phyloP scores from a whole-genome alignment of 148 eudicot genomes.

The Rhododendron henanense region DNA sequence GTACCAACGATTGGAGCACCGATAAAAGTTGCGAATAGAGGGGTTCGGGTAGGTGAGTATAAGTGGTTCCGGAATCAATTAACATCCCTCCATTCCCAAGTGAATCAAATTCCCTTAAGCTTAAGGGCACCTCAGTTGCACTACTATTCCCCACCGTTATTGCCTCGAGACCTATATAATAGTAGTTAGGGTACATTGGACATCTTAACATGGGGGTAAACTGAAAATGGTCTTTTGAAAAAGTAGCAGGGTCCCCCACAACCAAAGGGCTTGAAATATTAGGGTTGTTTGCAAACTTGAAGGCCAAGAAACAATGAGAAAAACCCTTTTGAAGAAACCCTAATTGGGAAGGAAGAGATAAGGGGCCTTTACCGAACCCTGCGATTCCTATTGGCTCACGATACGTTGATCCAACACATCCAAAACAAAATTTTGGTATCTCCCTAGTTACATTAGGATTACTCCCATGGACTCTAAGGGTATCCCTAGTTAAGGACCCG shows the following conservation, averaged over 20 bases:
- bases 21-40: constrained; percentile 40
- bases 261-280: constrained; percentile 54
- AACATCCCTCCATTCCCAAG: constrained; percentile 59
- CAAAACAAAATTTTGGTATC: constrained; percentile 38
- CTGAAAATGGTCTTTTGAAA: constrained; percentile 39
- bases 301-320: constrained; percentile 50
- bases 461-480: constrained; percentile 34
- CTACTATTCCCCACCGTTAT: constrained; percentile 37
- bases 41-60: constrained; percentile 58
- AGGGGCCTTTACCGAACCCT: constrained; percentile 56
- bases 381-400: constrained; percentile 61
- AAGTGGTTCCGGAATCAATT: constrained; percentile 66
- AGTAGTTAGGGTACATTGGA: constrained; percentile 53
- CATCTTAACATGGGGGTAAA: constrained; percentile 53
- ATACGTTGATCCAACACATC: constrained; percentile 48
- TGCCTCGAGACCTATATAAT: constrained; percentile 52
- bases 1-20: constrained; percentile 21
- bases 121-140: constrained; percentile 34
- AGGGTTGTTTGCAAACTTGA: constrained; percentile 57
- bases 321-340: constrained; percentile 54
- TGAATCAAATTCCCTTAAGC: constrained; percentile 39
- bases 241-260: constrained; percentile 42
- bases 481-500: constrained; percentile 49
- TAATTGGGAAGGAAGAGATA: constrained; percentile 61
- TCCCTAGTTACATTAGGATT: constrained; percentile 20